phyloP scores from a whole-genome alignment of 2,329 filamentous ascomycete genomes.

The Colletotrichum sansevieriae region DNA sequence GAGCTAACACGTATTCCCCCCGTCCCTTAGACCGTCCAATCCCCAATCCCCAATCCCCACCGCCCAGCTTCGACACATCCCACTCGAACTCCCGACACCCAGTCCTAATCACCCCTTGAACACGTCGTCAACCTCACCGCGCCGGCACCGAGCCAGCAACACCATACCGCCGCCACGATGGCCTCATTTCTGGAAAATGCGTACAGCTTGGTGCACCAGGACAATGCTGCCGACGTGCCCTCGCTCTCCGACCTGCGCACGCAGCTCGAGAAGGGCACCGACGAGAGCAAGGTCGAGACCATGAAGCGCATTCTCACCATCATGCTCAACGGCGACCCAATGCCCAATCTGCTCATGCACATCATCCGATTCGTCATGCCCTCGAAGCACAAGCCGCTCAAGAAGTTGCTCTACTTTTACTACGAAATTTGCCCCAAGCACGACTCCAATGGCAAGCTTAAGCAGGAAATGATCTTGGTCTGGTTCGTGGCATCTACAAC shows the following conservation, averaged over 20 bases:
- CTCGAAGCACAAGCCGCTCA: conserved; percentile 93
- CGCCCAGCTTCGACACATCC: conserved; percentile 42
- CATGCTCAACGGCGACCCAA: conserved; percentile 98
- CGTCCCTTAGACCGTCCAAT: conserved; percentile 37
- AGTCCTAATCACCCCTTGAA: conserved; percentile 33
- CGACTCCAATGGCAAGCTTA: conserved; percentile 91
- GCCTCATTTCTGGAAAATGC: conserved; percentile 93
- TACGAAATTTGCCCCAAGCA: conserved; percentile 99
- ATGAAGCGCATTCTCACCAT: conserved; percentile 97
- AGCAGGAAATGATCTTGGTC: conserved; percentile 99
- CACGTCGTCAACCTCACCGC: conserved; percentile 43
- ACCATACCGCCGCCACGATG: conserved; percentile 71
- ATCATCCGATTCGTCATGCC: conserved; percentile 99
- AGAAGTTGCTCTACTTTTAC: conserved; percentile 99
- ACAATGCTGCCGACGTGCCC: conserved; percentile 95
- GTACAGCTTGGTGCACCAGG: conserved; percentile 97
- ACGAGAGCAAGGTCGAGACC: conserved; percentile 93
- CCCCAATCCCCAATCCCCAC: conserved; percentile 39
- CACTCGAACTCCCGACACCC: conserved; percentile 30
- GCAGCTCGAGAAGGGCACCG: conserved; percentile 92
- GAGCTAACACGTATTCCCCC: conserved; percentile 42
- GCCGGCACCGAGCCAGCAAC: conserved; percentile 43
- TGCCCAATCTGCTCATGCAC: conserved; percentile 97
- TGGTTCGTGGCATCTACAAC: conserved; percentile 72
- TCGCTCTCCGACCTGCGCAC: conserved; percentile 91